Conservation (phyloP, 2,329 filamentous ascomycete species). For the Pyrenophora graminea region DNA sequence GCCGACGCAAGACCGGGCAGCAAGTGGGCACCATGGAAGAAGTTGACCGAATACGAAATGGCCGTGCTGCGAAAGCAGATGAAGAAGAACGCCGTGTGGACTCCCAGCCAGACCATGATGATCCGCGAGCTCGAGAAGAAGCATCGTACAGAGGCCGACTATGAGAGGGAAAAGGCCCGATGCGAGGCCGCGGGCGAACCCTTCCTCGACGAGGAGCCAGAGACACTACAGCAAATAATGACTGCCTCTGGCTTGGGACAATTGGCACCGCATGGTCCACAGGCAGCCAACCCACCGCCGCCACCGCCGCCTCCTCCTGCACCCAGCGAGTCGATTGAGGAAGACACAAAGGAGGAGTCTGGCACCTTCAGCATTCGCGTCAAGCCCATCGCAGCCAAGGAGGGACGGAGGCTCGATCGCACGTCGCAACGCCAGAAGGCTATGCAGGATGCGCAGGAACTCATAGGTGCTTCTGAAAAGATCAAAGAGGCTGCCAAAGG, state of each 20-base stretch:
- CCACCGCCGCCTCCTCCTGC: neutral
- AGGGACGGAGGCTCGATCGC: slow-evolving; percentile 74
- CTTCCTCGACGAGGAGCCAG: slow-evolving; percentile 63
- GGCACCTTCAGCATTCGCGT: slow-evolving; percentile 73
- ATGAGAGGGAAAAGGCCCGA: slow-evolving; percentile 61
- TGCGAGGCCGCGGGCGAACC: slow-evolving; percentile 65
- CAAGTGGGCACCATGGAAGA: slow-evolving; percentile 65
- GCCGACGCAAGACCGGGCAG: slow-evolving; percentile 63
- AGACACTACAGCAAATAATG: slow-evolving; percentile 29
- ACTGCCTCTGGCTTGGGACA: slow-evolving; percentile 24
- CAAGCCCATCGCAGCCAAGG: slow-evolving; percentile 78
- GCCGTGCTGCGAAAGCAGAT: slow-evolving; percentile 77
- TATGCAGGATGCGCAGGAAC: slow-evolving; percentile 45
- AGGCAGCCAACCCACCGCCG: slow-evolving; percentile 12
- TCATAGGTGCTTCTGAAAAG: slow-evolving; percentile 43
- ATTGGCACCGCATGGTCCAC: slow-evolving; percentile 16
- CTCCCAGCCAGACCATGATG: slow-evolving; percentile 84
- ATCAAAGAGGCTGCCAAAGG: slow-evolving; percentile 42
- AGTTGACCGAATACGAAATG: slow-evolving; percentile 70
- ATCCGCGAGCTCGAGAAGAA: slow-evolving; percentile 74
- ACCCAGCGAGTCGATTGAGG: slow-evolving; percentile 17
- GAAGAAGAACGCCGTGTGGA: slow-evolving; percentile 91
- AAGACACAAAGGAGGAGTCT: slow-evolving; percentile 59
- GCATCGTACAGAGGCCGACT: slow-evolving; percentile 58
- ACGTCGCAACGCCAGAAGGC: slow-evolving; percentile 62